Evolutionary conservation across 108 stramenopile species (phyloP).

Genomic region (Cyclostephanos invisitatus): DNA sequence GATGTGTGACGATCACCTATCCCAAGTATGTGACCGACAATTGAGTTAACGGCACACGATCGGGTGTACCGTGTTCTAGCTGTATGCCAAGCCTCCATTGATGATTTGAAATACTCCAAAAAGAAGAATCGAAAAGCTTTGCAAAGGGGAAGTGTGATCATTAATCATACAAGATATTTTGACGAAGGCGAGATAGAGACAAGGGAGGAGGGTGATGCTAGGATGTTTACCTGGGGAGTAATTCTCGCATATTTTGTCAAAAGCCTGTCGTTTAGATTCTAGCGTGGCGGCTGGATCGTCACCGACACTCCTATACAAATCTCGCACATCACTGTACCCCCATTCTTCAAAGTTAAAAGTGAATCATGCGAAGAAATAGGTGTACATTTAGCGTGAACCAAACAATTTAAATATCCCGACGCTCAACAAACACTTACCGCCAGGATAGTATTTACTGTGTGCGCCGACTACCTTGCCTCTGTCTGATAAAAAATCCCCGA

Average conservation of each 20-base stretch:
- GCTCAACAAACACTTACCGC: conserved; percentile 30
- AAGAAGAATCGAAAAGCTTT: conserved; percentile 94
- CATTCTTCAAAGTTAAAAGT: conserved; percentile 60
- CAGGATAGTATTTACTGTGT: conserved; percentile 81
- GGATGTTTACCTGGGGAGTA: conserved; percentile 71
- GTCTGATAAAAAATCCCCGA: conserved; percentile 58
- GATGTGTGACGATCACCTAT: conserved; percentile 97
- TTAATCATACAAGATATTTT: no score
- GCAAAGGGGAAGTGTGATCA: background rate
- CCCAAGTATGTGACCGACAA: conserved; percentile 98
- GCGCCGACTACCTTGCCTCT: conserved; percentile 50
- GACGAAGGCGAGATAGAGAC: background rate
- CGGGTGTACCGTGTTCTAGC: conserved; percentile 88
- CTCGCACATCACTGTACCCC: conserved; percentile 32
- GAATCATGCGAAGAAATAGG: background rate
- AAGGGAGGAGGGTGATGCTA: background rate
- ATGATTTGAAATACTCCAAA: conserved; percentile 88
- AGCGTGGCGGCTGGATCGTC: conserved; percentile 50
- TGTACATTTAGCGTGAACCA: background rate
- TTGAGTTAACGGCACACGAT: conserved; percentile 92
- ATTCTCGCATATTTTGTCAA: conserved; percentile 64
- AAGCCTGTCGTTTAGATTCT: conserved; percentile 54
- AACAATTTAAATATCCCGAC: no score
- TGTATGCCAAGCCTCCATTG: conserved; percentile 82
- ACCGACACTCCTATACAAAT: conserved; percentile 51